Evolutionary conservation across 139 green algal genomes (phyloP).

Genomic region (Micromonas commoda): DNA sequence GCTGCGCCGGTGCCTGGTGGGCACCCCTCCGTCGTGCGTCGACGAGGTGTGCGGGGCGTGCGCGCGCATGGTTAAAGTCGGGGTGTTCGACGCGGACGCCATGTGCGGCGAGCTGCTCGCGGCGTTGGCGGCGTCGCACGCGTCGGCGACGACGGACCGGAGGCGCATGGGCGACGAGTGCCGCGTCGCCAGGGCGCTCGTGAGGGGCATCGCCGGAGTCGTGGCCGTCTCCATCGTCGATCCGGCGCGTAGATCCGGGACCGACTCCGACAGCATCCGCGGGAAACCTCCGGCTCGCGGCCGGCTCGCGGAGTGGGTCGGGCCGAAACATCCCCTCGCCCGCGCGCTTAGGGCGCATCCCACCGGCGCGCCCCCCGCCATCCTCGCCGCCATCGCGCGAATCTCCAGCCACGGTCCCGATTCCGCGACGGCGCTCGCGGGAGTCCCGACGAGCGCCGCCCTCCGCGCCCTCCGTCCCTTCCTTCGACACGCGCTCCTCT

Average conservation of each 20-base stretch:
- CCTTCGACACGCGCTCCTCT: background rate
- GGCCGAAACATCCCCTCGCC: background rate
- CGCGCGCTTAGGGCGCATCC: background rate
- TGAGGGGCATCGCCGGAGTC: background rate
- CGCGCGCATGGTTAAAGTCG: background rate
- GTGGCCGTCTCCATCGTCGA: background rate
- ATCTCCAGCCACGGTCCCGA: too few relatives aligned
- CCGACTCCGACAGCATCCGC: too few relatives aligned
- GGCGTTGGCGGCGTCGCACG: background rate
- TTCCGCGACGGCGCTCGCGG: too few relatives aligned
- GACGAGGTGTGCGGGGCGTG: background rate
- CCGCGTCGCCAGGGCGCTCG: background rate
- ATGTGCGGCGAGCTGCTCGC: background rate
- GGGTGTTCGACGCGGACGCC: background rate
- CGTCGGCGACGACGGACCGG: too few relatives aligned
- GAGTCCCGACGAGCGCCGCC: background rate
- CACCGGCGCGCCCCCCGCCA: too few relatives aligned
- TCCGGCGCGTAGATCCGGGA: background rate
- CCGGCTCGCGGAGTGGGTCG: too few relatives aligned
- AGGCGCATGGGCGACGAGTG: background rate
- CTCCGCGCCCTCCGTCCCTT: background rate
- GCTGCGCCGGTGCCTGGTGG: background rate
- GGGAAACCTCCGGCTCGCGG: too few relatives aligned
- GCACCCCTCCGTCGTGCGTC: background rate
- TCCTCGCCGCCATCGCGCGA: too few relatives aligned